phyloP scores from a whole-genome alignment of 257 asterid species.

The Schizonepeta tenuifolia region DNA sequence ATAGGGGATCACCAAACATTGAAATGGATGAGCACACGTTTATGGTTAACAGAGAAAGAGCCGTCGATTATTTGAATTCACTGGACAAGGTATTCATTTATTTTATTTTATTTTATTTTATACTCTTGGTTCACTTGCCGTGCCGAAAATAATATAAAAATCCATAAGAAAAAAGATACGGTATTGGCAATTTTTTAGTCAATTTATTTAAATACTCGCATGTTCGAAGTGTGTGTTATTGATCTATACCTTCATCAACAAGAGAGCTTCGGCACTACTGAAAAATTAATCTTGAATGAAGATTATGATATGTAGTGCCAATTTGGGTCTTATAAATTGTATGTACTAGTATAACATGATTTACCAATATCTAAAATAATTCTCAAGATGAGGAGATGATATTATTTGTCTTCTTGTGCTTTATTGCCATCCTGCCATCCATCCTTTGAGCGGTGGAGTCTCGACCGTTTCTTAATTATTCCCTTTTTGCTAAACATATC shows the following conservation, averaged over 20 bases:
- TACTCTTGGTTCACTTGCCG: neutral
- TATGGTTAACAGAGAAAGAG: constrained; percentile 96
- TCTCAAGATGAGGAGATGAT: neutral
- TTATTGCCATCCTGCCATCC: constrained; percentile 15
- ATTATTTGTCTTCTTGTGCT: constrained; percentile 24
- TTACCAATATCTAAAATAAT: neutral
- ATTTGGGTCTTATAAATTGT: neutral
- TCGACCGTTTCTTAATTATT: constrained; percentile 13
- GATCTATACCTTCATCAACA: neutral
- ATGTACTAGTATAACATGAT: neutral
- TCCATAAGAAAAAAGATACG: neutral
- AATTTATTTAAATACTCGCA: neutral
- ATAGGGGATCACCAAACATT: constrained; percentile 91
- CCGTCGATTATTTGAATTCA: constrained; percentile 92
- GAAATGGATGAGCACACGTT: constrained; percentile 98
- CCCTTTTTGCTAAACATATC: neutral
- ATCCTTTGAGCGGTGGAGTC: constrained; percentile 31
- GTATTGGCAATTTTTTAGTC: neutral
- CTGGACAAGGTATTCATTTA: constrained; percentile 71
- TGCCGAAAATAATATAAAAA: neutral
- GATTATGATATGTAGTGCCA: neutral
- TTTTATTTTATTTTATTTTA: neutral
- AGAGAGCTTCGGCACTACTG: neutral
- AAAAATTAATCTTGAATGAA: neutral
- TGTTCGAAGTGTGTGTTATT: neutral